These are phyloP conservation scores for Lignosus rhinocerotis DNA, from an alignment of 1,284 basidiomycete species.

Conservation along the genomic window DNA sequence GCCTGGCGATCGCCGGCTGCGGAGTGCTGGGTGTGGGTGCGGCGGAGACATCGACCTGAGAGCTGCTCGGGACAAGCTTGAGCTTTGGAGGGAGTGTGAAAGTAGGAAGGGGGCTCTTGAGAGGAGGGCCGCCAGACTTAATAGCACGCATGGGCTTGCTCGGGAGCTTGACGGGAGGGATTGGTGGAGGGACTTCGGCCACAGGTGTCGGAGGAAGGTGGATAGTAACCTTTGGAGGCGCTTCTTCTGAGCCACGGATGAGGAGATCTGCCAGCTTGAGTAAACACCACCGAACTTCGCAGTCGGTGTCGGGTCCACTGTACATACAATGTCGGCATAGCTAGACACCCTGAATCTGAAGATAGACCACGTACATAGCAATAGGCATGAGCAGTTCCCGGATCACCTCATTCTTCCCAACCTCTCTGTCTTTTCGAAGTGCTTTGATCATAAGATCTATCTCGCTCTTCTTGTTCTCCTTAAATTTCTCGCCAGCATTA, in stretches of 20 bases:
- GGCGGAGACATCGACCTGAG: slow-evolving; percentile 27
- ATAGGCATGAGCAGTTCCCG: slow-evolving; percentile 82
- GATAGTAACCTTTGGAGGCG: slow-evolving; percentile 84
- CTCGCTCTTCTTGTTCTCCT: slow-evolving; percentile 79
- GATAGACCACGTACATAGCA: slow-evolving; percentile 57
- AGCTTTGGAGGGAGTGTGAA: slow-evolving; percentile 53
- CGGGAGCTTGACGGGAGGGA: slow-evolving; percentile 50
- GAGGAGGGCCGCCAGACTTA: slow-evolving; percentile 45
- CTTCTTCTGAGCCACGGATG: slow-evolving; percentile 80
- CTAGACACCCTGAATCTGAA: background rate
- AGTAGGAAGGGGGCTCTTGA: slow-evolving; percentile 45
- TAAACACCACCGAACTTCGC: slow-evolving; percentile 88
- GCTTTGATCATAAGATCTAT: slow-evolving; percentile 81
- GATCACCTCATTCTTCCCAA: slow-evolving; percentile 81
- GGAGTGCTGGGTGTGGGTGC: slow-evolving; percentile 27
- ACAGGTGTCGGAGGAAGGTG: slow-evolving; percentile 81
- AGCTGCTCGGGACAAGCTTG: slow-evolving; percentile 44
- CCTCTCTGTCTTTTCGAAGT: slow-evolving; percentile 80
- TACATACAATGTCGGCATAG: background rate
- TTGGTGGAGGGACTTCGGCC: slow-evolving; percentile 54
- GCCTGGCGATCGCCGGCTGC: slow-evolving; percentile 8
- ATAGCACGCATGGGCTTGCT: slow-evolving; percentile 41
- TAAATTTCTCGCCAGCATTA: slow-evolving; percentile 64
- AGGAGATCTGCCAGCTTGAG: slow-evolving; percentile 92
- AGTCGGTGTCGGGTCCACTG: slow-evolving; percentile 75